Conservation (phyloP, 345 rosid species). For the Orychophragmus violaceus region DNA sequence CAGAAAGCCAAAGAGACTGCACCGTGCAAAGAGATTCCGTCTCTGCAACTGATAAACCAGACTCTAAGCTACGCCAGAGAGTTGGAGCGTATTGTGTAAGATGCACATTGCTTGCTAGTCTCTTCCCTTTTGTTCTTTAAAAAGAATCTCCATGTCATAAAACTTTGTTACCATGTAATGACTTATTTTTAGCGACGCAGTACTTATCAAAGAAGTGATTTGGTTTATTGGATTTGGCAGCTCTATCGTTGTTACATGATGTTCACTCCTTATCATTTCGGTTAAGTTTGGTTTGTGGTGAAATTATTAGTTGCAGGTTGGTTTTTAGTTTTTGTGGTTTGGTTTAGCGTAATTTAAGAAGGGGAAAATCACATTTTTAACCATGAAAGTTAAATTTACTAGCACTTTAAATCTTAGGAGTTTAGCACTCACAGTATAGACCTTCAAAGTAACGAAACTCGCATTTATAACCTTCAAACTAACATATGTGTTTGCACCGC, state of each 20-base stretch:
- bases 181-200: not conserved
- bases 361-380: no score
- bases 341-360: no score
- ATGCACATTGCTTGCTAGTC: not conserved
- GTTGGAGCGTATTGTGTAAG: constrained; percentile 94
- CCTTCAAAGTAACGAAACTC: no score
- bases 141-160: not conserved
- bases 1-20: constrained; percentile 86
- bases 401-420: no score
- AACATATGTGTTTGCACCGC: no score
- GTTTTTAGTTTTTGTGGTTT: not conserved
- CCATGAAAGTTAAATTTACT: no score
- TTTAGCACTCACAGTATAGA: no score
- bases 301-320: not conserved
- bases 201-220: constrained; percentile 1
- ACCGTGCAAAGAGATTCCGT: constrained; percentile 94
- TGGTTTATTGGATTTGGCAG: constrained; percentile 1
- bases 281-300: not conserved
- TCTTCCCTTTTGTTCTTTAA: not conserved
- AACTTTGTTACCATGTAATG: constrained; percentile 20
- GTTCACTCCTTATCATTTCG: not conserved
- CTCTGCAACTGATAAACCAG: constrained; percentile 94
- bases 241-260: not conserved
- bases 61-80: constrained; percentile 96
- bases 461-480: no score